phyloP scores from a whole-genome alignment of 2,329 filamentous ascomycete species.

The Diaporthe amygdali region DNA sequence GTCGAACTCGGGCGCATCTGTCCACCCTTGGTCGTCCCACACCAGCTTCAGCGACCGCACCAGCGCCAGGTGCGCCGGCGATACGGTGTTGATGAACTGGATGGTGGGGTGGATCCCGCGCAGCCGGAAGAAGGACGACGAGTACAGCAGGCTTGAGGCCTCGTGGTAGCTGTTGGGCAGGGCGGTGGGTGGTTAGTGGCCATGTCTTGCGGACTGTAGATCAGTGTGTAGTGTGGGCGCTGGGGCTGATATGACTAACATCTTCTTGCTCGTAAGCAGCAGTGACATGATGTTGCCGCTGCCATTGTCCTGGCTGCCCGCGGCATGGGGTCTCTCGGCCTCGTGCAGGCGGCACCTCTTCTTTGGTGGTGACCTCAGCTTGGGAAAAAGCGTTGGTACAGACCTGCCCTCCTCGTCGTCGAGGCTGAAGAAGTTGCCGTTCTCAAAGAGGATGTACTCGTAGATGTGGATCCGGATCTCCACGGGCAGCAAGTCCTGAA shows the following conservation, averaged over 20 bases:
- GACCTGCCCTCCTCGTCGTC: slow-evolving; percentile 25
- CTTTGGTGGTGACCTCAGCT: slow-evolving; percentile 17
- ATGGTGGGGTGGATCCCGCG: slow-evolving; percentile 24
- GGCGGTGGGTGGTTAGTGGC: not conserved
- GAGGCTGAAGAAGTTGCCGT: slow-evolving; percentile 26
- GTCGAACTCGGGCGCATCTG: slow-evolving; percentile 17
- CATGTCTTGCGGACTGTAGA: not conserved
- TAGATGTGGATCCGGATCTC: slow-evolving; percentile 26
- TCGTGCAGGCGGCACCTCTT: not conserved
- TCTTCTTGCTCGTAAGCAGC: slow-evolving; percentile 20
- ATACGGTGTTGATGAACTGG: slow-evolving; percentile 24
- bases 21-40: slow-evolving; percentile 26
- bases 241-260: slow-evolving; percentile 11
- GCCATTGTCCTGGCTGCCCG: not conserved
- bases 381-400: slow-evolving; percentile 23
- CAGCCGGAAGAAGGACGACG: slow-evolving; percentile 26
- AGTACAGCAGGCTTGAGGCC: slow-evolving; percentile 21
- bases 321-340: not conserved
- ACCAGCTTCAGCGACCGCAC: slow-evolving; percentile 26
- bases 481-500: slow-evolving; percentile 20
- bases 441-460: slow-evolving; percentile 24
- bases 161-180: slow-evolving; percentile 16
- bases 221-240: not conserved
- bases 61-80: slow-evolving; percentile 19
- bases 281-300: slow-evolving; percentile 22